Evolutionary conservation across 176 grass and related monocot genomes (phyloP).

Genomic region (Oryza coarctata): DNA sequence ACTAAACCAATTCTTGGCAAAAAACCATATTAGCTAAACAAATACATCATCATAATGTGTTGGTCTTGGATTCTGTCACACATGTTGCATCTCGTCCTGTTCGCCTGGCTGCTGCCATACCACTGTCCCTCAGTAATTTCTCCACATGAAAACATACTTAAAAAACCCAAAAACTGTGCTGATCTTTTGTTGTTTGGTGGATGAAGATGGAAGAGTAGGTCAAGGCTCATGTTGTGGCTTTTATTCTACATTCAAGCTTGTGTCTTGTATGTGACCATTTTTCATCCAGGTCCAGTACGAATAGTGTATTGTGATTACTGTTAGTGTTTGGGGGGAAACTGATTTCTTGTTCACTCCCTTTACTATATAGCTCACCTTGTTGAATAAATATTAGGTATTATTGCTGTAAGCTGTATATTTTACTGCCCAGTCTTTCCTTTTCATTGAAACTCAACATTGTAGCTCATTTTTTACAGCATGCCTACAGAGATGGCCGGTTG

Average conservation of each 20-base stretch:
- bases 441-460: conserved; percentile 16
- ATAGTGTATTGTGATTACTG: neutral
- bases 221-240: neutral
- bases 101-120: neutral
- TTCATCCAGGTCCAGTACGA: neutral
- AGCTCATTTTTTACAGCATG: conserved; percentile 68
- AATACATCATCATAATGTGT: neutral
- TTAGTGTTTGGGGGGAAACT: neutral
- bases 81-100: neutral
- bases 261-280: neutral
- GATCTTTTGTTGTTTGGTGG: neutral
- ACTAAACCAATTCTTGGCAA: neutral
- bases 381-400: neutral
- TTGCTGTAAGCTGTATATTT: neutral
- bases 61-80: neutral
- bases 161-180: neutral
- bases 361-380: neutral
- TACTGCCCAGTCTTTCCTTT: neutral
- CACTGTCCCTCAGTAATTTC: neutral
- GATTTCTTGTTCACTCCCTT: neutral
- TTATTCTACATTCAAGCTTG: conserved; percentile 2
- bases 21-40: neutral
- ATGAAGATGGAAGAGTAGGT: neutral
- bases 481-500: conserved; percentile 82
- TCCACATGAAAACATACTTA: neutral